Evolutionary conservation across 495 filamentous ascomycete genomes (phyloP).

Genomic region (Penicillium ucsense): DNA sequence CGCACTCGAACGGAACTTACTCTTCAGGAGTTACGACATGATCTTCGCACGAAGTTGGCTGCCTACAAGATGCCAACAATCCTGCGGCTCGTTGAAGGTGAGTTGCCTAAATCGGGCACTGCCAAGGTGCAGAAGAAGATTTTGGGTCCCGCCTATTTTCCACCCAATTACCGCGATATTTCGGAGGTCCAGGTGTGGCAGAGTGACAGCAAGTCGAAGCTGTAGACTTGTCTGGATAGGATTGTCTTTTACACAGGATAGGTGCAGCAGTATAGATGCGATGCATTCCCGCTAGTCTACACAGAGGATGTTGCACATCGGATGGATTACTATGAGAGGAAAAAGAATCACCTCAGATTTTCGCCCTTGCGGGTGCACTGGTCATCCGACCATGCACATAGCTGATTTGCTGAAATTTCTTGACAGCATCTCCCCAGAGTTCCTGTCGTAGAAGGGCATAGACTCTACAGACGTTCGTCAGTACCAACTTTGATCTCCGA

Average conservation of each 20-base stretch:
- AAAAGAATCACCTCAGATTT: slow-evolving; percentile 12
- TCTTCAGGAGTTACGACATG: slow-evolving; percentile 26
- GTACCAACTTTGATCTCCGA: not conserved
- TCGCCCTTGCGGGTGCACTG: slow-evolving; percentile 20
- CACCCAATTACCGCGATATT: slow-evolving; percentile 20
- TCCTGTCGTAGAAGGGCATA: slow-evolving; percentile 39
- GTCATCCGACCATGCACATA: slow-evolving; percentile 38
- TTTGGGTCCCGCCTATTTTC: slow-evolving; percentile 36
- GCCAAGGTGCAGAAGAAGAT: slow-evolving; percentile 45
- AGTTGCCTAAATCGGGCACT: slow-evolving; percentile 39
- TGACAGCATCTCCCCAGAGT: slow-evolving; percentile 39
- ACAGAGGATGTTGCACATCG: no score
- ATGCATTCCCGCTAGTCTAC: no score
- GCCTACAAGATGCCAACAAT: slow-evolving; percentile 43
- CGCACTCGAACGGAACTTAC: slow-evolving; percentile 15
- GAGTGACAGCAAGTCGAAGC: slow-evolving; percentile 5
- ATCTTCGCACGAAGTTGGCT: slow-evolving; percentile 24
- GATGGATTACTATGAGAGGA: no score
- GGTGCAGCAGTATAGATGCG: no score
- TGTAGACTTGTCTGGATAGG: slow-evolving; percentile 2
- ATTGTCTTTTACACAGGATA: not conserved
- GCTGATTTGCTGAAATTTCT: slow-evolving; percentile 37
- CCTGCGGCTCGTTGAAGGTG: slow-evolving; percentile 30
- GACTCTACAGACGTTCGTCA: slow-evolving; percentile 18
- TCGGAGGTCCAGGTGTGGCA: slow-evolving; percentile 34